Evolutionary conservation across 2,329 filamentous ascomycete species (phyloP), one percentile per base, ranked within the genome.

Genomic region (Hypoxylon sp.): DNA sequence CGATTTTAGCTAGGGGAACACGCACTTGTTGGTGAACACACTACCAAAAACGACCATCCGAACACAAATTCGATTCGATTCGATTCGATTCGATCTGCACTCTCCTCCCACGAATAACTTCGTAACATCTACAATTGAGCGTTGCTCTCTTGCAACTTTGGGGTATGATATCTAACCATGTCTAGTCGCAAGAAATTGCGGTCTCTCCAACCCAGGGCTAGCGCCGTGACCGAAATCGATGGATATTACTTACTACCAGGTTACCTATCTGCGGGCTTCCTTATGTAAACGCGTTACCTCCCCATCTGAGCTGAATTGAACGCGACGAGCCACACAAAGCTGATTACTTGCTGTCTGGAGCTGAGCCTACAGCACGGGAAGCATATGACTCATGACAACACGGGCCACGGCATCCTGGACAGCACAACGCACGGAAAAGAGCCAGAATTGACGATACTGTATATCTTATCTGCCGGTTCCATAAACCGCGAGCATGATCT

Each of bases 401-500:
- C 37, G 32, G 13, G 32, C 4, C 11, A 8, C 30, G 30, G 8
- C 30, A 32, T 10, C 11, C 32, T 15, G n/a, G 13, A n/a, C 13
- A 37, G 37, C 37, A 41, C 37, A 41, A 41, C 6, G 10, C 6
- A 17, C 19, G 17, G 8, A 11, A 10, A 41, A 41, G 32, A 37
- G 6, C 17, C n/a, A 20, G n/a, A 41, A 19, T 19, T 41, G 11
- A 7, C 15, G 15, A 17, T 20, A 8, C 32, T 3, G 32, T 11
- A 34, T 34, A 4, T 41, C n/a, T 7, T 41, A 19, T 41, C 37
- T 6, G 6, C 17, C 10, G n/a, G 37, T 19, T 17, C 17, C 52
- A 32, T 54, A 28, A 26, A 26, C 20, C 20, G n/a, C 58, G 47
- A 62, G 59, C 58, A 62, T 47, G 37, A 47, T 59, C 60, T 59